A percentile compares a stretch with the other conserved stretches of the same genome.
Conservation (phyloP, 495 filamentous ascomycete species). For the Penicillium waksmanii region DNA sequence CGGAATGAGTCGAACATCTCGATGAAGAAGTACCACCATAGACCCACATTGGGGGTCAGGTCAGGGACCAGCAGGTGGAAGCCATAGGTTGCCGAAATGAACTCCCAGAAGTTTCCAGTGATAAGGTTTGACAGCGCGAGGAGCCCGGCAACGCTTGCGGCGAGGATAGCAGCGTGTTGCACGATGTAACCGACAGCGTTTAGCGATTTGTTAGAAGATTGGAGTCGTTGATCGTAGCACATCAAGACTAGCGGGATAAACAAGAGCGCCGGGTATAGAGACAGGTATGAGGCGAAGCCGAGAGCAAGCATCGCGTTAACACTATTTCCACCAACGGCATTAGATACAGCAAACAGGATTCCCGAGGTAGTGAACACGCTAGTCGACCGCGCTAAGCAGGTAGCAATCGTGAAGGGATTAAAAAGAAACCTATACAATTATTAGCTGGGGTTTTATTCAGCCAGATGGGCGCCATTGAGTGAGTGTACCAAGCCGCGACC, state of each 20-base stretch:
- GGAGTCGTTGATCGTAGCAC: slow-evolving; percentile 68
- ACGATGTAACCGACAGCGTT: slow-evolving; percentile 51
- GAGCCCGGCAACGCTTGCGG: slow-evolving; percentile 55
- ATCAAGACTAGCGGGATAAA: slow-evolving; percentile 82
- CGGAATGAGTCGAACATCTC: slow-evolving; percentile 99
- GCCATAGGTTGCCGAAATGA: slow-evolving; percentile 86
- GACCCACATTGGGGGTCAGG: slow-evolving; percentile 89
- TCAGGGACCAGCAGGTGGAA: slow-evolving; percentile 90
- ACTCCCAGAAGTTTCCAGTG: slow-evolving; percentile 80
- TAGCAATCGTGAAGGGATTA: slow-evolving; percentile 92
- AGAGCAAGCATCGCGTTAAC: slow-evolving; percentile 84
- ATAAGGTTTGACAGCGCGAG: slow-evolving; percentile 74
- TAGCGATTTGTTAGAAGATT: slow-evolving; percentile 23
- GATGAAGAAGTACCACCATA: slow-evolving; percentile 99
- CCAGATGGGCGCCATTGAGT: background rate
- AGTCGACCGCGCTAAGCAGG: slow-evolving; percentile 89
- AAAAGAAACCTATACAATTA: slow-evolving; percentile 71
- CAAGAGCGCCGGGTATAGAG: slow-evolving; percentile 86
- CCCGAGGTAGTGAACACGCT: slow-evolving; percentile 89
- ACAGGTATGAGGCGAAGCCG: slow-evolving; percentile 85
- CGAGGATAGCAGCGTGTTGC: slow-evolving; percentile 50
- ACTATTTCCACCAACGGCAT: slow-evolving; percentile 74
- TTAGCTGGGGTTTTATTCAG: slow-evolving; percentile 15
- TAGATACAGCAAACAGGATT: slow-evolving; percentile 81
- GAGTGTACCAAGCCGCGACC: slow-evolving; percentile 74